Evolutionary conservation across 306 rosid genomes (phyloP).

Genomic region (Citrullus mucosospermus): DNA sequence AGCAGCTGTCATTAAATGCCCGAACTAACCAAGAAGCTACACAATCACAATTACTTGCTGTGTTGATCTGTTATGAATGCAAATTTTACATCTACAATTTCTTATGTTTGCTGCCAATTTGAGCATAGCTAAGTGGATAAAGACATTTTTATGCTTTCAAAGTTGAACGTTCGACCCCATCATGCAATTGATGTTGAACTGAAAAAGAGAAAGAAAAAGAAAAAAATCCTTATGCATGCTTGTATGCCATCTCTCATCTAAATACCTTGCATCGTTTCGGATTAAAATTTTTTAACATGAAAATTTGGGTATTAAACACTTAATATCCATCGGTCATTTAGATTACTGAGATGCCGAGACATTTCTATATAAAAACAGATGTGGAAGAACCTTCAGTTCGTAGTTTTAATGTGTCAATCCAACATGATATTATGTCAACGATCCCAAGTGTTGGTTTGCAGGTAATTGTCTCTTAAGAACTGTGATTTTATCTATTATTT

Average conservation of each 20-base stretch:
- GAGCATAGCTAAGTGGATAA: too few species aligned
- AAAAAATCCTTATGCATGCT: background rate
- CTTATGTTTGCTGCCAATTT: background rate
- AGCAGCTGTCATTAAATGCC: background rate
- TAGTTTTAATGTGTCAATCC: conserved; percentile 27
- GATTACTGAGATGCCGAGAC: background rate
- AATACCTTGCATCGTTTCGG: background rate
- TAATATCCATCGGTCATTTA: background rate
- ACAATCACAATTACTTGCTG: background rate
- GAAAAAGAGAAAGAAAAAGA: too few species aligned
- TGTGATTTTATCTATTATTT: background rate
- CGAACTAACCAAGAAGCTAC: background rate
- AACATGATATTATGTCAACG: conserved; percentile 70
- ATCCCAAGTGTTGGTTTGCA: conserved; percentile 84
- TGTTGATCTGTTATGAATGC: background rate
- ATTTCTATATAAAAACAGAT: background rate
- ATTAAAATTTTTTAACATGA: background rate
- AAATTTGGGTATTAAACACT: background rate
- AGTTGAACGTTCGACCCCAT: too few species aligned
- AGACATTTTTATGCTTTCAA: too few species aligned
- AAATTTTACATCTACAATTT: background rate
- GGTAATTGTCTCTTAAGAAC: conserved; percentile 25
- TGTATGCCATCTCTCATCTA: background rate
- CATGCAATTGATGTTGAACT: too few species aligned
- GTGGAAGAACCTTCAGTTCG: conserved; percentile 12